Conservation (phyloP, 176 grass and related monocot species). For the Pharus latifolius region DNA sequence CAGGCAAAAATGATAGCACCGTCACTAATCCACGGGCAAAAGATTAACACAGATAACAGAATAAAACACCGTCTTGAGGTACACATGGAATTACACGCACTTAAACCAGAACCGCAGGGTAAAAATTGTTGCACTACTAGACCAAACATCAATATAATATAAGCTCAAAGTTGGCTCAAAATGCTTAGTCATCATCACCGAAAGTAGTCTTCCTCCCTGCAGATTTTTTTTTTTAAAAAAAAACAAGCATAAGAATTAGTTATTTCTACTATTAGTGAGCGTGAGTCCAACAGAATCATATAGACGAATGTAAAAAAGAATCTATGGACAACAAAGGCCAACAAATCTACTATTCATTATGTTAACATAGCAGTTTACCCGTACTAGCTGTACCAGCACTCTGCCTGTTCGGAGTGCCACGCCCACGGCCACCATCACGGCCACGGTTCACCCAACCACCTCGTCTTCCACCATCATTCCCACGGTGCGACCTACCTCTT, state of each 20-base stretch:
- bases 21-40: no score
- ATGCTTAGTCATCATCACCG: slow-evolving; percentile 21
- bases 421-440: neutral
- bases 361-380: slow-evolving; percentile 15
- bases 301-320: neutral
- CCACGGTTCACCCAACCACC: slow-evolving; percentile 6
- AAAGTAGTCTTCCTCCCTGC: slow-evolving; percentile 64
- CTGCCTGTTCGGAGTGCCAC: slow-evolving; percentile 23
- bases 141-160: no score
- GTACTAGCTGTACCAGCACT: slow-evolving; percentile 34
- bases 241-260: neutral
- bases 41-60: neutral
- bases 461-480: no score
- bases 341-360: neutral
- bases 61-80: neutral
- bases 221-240: no score
- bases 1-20: neutral
- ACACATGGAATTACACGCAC: neutral
- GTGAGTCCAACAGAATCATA: neutral
- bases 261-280: neutral
- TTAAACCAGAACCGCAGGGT: neutral
- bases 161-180: neutral
- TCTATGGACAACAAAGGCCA: no score
- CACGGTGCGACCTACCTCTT: slow-evolving; percentile 12
- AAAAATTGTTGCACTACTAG: neutral